Evolutionary conservation across 805 yeast species (phyloP).

Genomic region (Monosporozyma unispora): DNA sequence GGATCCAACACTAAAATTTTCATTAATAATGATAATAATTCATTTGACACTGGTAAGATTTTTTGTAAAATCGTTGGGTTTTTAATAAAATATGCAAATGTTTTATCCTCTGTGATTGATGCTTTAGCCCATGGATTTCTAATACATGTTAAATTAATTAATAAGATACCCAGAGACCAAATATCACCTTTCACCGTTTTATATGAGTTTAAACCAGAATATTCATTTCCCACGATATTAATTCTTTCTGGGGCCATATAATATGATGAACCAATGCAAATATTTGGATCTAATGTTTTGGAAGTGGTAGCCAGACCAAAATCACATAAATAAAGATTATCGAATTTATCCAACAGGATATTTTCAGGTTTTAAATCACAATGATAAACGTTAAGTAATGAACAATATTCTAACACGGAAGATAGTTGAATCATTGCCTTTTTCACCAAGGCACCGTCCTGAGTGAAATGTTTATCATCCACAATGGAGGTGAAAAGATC

Average conservation of each 20-base stretch:
- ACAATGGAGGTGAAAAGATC: conserved; percentile 84
- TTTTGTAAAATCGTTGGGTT: conserved; percentile 47
- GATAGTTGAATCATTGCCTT: conserved; percentile 66
- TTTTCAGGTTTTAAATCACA: conserved; percentile 96
- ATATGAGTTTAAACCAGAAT: conserved; percentile 10
- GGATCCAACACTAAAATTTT: conserved; percentile 29
- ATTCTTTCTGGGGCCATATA: conserved; percentile 90
- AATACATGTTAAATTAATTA: conserved; percentile 71
- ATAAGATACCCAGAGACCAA: conserved; percentile 78
- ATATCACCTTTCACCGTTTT: conserved; percentile 76
- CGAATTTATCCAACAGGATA: conserved; percentile 57
- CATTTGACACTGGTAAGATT: conserved; percentile 65
- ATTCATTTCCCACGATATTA: too few relatives aligned
- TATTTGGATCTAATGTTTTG: conserved; percentile 49
- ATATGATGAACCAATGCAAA: conserved; percentile 79
- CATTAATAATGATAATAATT: conserved; percentile 44
- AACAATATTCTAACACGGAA: conserved; percentile 77
- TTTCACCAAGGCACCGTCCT: conserved; percentile 43
- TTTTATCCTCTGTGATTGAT: conserved; percentile 45
- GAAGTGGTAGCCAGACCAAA: conserved; percentile 78
- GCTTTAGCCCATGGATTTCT: conserved; percentile 91
- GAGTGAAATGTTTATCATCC: conserved; percentile 53
- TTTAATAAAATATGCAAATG: conserved; percentile 55
- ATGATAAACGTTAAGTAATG: conserved; percentile 74
- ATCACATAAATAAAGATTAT: conserved; percentile 60